Evolutionary conservation across 1,284 basidiomycete genomes (phyloP).

Genomic region (Pseudozyma sp.): DNA sequence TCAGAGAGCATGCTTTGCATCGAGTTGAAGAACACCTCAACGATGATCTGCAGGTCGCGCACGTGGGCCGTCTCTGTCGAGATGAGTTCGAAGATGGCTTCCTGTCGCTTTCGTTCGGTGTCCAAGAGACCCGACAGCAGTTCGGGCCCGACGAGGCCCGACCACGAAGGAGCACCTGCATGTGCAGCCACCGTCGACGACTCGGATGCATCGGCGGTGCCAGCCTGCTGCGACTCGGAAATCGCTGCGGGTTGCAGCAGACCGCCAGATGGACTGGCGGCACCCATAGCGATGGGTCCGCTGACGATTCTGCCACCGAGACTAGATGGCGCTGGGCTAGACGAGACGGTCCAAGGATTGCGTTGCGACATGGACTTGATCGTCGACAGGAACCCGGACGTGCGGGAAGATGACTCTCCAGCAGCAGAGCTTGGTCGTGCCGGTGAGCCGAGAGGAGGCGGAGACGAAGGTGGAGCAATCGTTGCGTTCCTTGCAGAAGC

Average conservation of each 20-base stretch:
- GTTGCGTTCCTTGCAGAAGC: slow-evolving; percentile 8
- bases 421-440: slow-evolving; percentile 20
- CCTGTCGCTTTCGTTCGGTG: slow-evolving; percentile 93
- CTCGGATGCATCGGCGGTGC: slow-evolving; percentile 5
- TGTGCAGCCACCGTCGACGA: slow-evolving; percentile 3
- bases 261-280: slow-evolving; percentile 3
- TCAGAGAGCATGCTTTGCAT: slow-evolving; percentile 79
- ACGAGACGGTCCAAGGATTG: slow-evolving; percentile 25
- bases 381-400: slow-evolving; percentile 57
- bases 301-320: slow-evolving; percentile 29
- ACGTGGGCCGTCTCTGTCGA: slow-evolving; percentile 99
- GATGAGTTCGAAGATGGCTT: slow-evolving; percentile 98
- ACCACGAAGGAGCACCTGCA: slow-evolving; percentile 78
- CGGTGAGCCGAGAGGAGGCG: slow-evolving; percentile 31
- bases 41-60: slow-evolving; percentile 82
- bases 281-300: slow-evolving; percentile 37
- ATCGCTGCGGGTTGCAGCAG: slow-evolving; percentile 18
- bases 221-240: slow-evolving; percentile 14
- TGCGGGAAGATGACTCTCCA: slow-evolving; percentile 34
- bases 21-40: slow-evolving; percentile 80
- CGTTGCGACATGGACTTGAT: slow-evolving; percentile 59
- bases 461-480: slow-evolving; percentile 13
- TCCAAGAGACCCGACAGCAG: slow-evolving; percentile 86
- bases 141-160: slow-evolving; percentile 84
- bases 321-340: slow-evolving; percentile 13